Evolutionary conservation across 1,284 basidiomycete species (phyloP), one percentile per base, ranked within the genome.

Genomic region (Sanghuangporus baumii): DNA sequence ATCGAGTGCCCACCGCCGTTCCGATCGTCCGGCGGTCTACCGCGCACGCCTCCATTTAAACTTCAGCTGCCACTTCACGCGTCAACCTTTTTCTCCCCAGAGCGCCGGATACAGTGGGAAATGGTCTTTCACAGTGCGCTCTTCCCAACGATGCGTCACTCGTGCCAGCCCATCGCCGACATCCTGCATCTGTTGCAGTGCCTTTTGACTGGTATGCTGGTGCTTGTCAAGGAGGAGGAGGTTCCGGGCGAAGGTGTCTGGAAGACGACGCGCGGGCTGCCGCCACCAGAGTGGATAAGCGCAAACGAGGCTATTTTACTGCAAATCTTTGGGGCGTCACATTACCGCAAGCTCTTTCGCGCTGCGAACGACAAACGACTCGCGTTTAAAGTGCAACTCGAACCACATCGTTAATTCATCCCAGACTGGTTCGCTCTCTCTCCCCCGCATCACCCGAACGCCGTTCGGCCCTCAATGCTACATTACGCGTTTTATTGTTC

Each of bases 71-170:
- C 89, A 6, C 77, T 85, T 62, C 83, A 91, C 67, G 89, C 89
- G 55, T 87, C 86, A 37, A 89, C 89, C 18, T 92, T 92, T 74
- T 92, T 92, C 76, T 88, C 87, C 59, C 88, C 89, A 12, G 88
- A 91, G 72, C 79, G 90, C 68, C 82, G 88, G 66, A 82, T 91
- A 51, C 89, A 91, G 71, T 92, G 90, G 89, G 85, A 92, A 73
- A 91, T 92, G 89, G 88, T 91, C 67, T 92, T 92, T 72, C 89
- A 92, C 73, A 85, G 84, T 70, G 88, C 90, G 71, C 84, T 87
- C 63, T 92, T 91, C 76, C 88, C 88, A 67, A 86, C 85, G 50
- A 82, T 91, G 66, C 82, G 89, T 51, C 88, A 89, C 74, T 85
- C 88, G 70, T 85, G 87, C 61, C 84, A 85, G 47, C 87, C 89